Evolutionary conservation across 495 filamentous ascomycete genomes (phyloP), one percentile per base, ranked within the genome.

Genomic region (Aspergillus affinis): DNA sequence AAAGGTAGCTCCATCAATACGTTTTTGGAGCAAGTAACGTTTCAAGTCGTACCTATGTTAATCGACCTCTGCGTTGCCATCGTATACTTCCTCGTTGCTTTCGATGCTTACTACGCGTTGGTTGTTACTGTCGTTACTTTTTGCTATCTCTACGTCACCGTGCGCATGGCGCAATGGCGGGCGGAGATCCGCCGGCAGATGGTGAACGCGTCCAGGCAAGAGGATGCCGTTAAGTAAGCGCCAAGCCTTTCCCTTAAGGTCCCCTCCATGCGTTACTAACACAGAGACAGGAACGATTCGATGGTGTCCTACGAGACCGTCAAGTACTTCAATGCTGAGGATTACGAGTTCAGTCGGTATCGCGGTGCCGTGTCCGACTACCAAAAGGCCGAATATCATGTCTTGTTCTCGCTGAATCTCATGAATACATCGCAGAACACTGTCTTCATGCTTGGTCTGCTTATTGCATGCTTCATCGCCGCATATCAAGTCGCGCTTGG

Each of bases 271-370:
- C 92, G 67, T 55, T 53, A 29, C 57, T 62, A 48, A 65, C 51
- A 32, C 56, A 54, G 6, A 19, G 7, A 2, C 55, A 87, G 84
- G 77, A 97, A 97, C 65, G 95, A 98, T 69, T 97, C 94, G 0
- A 95, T 98, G 83, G 87, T 92, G 41, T 94, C 92, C 12, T 98
- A 98, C 70, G 94, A 98, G 73, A 98, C 94, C 23, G 94, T 98
- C 67, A 98, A 98, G 72, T 98, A 98, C 69, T 98, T 98, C 82
- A 97, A 97, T 68, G 93, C 94, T 3, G 94, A 98, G 69, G 81
- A 86, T 7, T 96, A 93, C 71, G 94, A 98, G 67, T 97, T 96
- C 72, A 83, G 86, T 44, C 87, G 95, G 9, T 97, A 93, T 66
- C 82, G 91, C 18, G 72, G 79, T 3, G 91, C 93, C 4, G 90